These are phyloP conservation scores for Flaveria ramosissima DNA, from an alignment of 129 eudicot genomes.

Conservation along the genomic window DNA sequence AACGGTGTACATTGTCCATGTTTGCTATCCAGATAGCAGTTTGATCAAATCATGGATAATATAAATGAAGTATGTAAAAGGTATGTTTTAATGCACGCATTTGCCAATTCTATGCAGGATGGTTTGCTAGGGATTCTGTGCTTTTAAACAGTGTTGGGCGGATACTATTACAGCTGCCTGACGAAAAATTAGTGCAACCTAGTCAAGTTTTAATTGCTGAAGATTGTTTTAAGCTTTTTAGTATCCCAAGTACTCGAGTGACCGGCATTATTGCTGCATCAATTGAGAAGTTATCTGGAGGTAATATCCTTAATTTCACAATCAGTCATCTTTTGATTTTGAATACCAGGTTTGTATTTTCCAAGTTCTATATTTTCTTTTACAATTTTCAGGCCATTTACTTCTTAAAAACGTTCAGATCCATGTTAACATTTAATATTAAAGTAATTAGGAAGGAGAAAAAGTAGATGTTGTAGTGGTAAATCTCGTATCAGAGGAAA, in stretches of 20 bases:
- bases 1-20: constrained; percentile 6
- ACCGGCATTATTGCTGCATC: constrained; percentile 46
- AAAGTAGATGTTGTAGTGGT: neutral
- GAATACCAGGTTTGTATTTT: constrained; percentile 9
- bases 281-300: constrained; percentile 64
- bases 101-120: constrained; percentile 49
- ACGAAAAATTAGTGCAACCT: constrained; percentile 39
- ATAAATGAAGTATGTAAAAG: neutral
- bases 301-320: constrained; percentile 37
- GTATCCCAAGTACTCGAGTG: constrained; percentile 52
- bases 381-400: neutral
- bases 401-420: neutral
- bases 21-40: too few relatives aligned
- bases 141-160: constrained; percentile 68
- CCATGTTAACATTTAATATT: neutral
- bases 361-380: neutral
- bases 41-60: too few relatives aligned
- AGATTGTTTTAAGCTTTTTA: constrained; percentile 81
- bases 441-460: neutral
- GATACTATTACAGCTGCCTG: constrained; percentile 50
- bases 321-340: neutral
- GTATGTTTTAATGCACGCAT: neutral
- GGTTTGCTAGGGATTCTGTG: constrained; percentile 84
- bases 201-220: constrained; percentile 63
- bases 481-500: neutral